Evolutionary conservation across 1,139 yeast species (phyloP), one percentile per base, ranked within the genome.

Genomic region (Hanseniaspora uvarum): DNA sequence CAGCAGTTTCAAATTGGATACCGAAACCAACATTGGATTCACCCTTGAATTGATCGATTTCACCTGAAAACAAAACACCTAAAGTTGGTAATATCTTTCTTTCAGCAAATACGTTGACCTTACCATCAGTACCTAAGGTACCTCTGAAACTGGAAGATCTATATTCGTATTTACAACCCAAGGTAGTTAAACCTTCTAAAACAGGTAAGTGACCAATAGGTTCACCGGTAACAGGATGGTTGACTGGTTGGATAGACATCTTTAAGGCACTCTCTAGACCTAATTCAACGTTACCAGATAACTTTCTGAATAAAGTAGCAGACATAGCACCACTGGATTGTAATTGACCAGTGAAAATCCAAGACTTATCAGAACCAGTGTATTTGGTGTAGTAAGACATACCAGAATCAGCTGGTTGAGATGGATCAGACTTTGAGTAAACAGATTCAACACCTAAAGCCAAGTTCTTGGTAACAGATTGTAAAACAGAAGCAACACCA

Each of bases 131-230:
- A 72, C 89, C 96, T 59, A 92, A 68, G 71, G 89, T 95, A 65
- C 97, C 97, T 72, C 98, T 83, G 80, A 87, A 88, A 56, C 87
- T 83, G 58, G 95, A 83, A 72, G 88, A 94, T 74, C 96, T 88
- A 78, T 88, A 94, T 74, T 92, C 98, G 72, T 92, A 92, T 74
- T 89, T 92, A 65, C 96, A 96, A 71, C 96, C 98, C 56, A 92
- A 70, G 59, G 96, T 86, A 63, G 99, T 89, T 63, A 79, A 79
- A 65, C 95, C 97, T 68, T 89, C 96, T 57, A 87, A 76, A 53
- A 83, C 81, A 46, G 95, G 89, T 70, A 83, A 85, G 64, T 77
- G 76, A 56, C 86, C 86, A 60, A 86, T 80, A 59, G 94, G 86
- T 56, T 86, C 80, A 57, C 88, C 89, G 77, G 83, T 76, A 73